Evolutionary conservation across 306 rosid genomes (phyloP).

Genomic region (Crotalaria pallida): DNA sequence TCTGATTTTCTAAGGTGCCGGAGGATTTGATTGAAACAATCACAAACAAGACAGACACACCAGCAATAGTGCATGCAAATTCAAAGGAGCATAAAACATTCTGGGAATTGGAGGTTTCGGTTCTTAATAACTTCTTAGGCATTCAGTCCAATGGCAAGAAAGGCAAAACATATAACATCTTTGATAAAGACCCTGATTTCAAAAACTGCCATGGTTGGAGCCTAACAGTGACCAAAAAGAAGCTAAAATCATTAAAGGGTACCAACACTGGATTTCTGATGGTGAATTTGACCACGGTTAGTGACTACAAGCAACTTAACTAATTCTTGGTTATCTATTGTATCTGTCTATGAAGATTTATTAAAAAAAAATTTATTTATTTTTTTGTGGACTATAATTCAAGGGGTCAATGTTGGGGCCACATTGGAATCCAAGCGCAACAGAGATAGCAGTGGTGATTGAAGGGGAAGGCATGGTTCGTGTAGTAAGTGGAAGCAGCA

Average conservation of each 20-base stretch:
- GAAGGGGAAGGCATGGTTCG: conserved; percentile 74
- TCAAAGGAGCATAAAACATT: conserved; percentile 19
- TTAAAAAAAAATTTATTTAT: neutral
- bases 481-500: conserved; percentile 49
- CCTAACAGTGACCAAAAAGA: conserved; percentile 50
- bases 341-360: neutral
- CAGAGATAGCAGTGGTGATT: conserved; percentile 59
- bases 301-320: neutral
- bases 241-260: conserved; percentile 26
- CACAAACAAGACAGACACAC: conserved; percentile 28
- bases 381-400: neutral
- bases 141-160: conserved; percentile 27
- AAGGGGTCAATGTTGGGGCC: conserved; percentile 95
- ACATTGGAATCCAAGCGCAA: conserved; percentile 80
- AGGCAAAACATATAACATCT: conserved; percentile 39
- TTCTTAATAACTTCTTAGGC: conserved; percentile 29
- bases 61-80: conserved; percentile 59
- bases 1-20: conserved; percentile 46
- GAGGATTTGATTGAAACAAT: conserved; percentile 57
- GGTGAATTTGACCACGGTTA: conserved; percentile 72
- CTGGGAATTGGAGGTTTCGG: conserved; percentile 44
- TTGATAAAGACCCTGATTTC: conserved; percentile 52
- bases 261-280: conserved; percentile 57
- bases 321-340: neutral
- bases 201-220: conserved; percentile 66